Evolutionary conservation across 2,329 filamentous ascomycete genomes (phyloP).

Genomic region (Aspergillus brunneoviolaceus): DNA sequence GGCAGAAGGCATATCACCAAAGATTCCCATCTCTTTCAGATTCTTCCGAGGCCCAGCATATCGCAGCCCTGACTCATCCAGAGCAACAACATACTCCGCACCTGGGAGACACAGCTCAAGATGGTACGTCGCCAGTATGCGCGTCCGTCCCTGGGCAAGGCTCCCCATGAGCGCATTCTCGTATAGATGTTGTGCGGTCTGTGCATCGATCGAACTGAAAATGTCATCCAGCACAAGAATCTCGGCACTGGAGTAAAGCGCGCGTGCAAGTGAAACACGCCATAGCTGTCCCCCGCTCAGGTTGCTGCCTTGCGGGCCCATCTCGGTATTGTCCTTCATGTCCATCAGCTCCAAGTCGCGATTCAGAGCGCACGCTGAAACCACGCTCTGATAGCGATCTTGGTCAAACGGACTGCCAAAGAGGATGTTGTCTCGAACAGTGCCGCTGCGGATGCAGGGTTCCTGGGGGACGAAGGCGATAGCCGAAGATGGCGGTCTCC

Average conservation of each 20-base stretch:
- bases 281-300: slow-evolving; percentile 4
- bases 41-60: slow-evolving; percentile 4
- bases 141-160: slow-evolving; percentile 1
- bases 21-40: slow-evolving; percentile 1
- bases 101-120: slow-evolving; percentile 3
- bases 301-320: slow-evolving; percentile 1
- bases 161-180: slow-evolving; percentile 1
- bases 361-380: background rate
- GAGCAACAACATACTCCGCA: slow-evolving; percentile 1
- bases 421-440: slow-evolving; percentile 3
- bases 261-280: background rate
- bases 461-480: slow-evolving; percentile 2
- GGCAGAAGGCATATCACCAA: background rate
- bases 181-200: slow-evolving; percentile 5
- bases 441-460: background rate
- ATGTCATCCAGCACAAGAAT: slow-evolving; percentile 3
- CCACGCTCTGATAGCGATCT: background rate
- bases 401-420: background rate
- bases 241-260: background rate
- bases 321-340: background rate
- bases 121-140: slow-evolving; percentile 3
- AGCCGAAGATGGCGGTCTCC: background rate
- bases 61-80: background rate
- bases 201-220: slow-evolving; percentile 6
- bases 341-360: background rate